phyloP scores from a whole-genome alignment of 78 protist species.

The Bigelowiella natans region DNA sequence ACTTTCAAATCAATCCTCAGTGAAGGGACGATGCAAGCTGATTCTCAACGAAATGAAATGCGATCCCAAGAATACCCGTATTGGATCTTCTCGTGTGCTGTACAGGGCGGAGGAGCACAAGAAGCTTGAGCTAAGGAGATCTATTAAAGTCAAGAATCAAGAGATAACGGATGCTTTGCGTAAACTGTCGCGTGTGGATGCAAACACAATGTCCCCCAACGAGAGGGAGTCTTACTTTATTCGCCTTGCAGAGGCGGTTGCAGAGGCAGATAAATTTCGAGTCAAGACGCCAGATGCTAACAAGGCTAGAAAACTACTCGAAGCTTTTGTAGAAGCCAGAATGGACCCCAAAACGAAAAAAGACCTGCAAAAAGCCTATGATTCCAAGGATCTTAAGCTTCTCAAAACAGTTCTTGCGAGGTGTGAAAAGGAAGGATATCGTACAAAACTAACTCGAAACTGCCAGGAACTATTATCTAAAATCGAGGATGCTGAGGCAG shows the following conservation, averaged over 20 bases:
- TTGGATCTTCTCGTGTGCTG: not conserved
- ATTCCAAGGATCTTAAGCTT: too few relatives aligned
- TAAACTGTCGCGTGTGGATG: not conserved
- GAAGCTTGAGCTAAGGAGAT: not conserved
- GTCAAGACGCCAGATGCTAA: not conserved
- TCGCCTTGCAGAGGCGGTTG: not conserved
- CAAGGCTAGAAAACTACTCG: not conserved
- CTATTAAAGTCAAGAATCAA: not conserved
- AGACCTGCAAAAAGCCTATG: not conserved
- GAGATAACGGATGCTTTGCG: not conserved
- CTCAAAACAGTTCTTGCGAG: too few relatives aligned
- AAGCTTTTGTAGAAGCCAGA: not conserved
- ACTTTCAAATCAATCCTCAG: too few relatives aligned
- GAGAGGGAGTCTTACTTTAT: not conserved
- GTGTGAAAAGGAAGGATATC: not conserved
- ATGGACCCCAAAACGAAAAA: slow-evolving; percentile 4
- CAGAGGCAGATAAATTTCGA: not conserved
- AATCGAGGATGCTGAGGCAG: not conserved
- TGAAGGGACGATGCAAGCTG: too few relatives aligned
- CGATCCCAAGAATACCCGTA: not conserved
- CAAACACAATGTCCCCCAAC: not conserved
- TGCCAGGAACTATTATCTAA: not conserved
- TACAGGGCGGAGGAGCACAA: not conserved
- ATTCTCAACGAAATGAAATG: not conserved
- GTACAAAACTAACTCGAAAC: not conserved